Base-by-base conservation (phyloP, 2,329 filamentous ascomycete genomes). In the Zasmidium citrigriseum region DNA sequence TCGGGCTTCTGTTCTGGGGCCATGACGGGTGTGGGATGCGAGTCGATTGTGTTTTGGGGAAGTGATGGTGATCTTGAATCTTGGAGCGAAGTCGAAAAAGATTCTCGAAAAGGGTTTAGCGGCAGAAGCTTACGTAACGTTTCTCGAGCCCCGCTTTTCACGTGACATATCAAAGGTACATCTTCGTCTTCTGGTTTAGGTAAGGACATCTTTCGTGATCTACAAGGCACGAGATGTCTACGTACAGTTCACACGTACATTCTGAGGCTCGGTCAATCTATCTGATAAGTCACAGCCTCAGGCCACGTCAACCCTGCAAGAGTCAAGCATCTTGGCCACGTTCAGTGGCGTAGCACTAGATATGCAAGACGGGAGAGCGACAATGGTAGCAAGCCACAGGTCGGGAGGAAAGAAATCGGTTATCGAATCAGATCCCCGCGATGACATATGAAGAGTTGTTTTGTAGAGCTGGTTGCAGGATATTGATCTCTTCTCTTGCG, bases 1-100 rank as follows among this genome's bases (percentile, higher is more conserved):
- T 57, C 50, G 24, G 48, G 29, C 21, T 29, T 55, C 23, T 64
- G 60, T 27, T 60, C 54, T n/a, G 66, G 34, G 16, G 34, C 34
- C 34, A 41, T 41, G 27, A 14, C 14, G 27, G 14, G 27, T 29
- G 27, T 29, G 7, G 27, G 27, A 7, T 29, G 7, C 7, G 27
- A 7, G 14, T 9, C 18, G 34, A 41, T 41, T 41, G 34, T n/a
- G 16, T 41, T 16, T 41, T 41, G 14, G 34, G 7, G 34, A 41
- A n/a, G 18, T 41, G 34, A 4, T n/a, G 34, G 4, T 16, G 18
- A 29, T n/a, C n/a, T 29, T 41, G 16, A 10, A 16, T 7, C 34
- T 41, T 41, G 34, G 16, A 16, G 34, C 34, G 34, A 41, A 22
- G 46, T 47, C 46, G 21, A 47, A 47, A 47, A 25, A 47, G 18